Conservation (phyloP, 805 yeast species). For the Cyberlindnera americana region DNA sequence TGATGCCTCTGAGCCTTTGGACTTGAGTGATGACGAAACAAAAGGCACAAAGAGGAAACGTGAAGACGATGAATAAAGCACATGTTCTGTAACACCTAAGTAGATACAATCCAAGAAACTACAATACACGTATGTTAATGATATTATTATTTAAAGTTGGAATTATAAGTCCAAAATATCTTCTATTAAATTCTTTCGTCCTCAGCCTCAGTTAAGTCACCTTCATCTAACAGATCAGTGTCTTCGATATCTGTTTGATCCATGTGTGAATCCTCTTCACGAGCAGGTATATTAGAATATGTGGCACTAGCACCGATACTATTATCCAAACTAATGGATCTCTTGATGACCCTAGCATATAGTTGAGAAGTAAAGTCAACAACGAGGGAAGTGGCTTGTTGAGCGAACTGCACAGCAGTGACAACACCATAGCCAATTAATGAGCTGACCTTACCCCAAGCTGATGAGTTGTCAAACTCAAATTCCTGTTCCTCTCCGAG, state of each 20-base stretch:
- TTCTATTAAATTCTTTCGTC: slow-evolving; percentile 25
- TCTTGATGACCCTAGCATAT: slow-evolving; percentile 12
- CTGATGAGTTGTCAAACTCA: slow-evolving; percentile 61
- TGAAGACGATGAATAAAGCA: slow-evolving; percentile 3
- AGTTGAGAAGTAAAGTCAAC: slow-evolving; percentile 1
- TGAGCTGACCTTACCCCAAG: slow-evolving; percentile 45
- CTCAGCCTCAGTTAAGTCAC: slow-evolving; percentile 27
- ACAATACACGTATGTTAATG: too few species aligned
- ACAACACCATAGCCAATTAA: slow-evolving; percentile 33
- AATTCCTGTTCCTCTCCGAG: slow-evolving; percentile 74
- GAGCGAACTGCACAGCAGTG: slow-evolving; percentile 22
- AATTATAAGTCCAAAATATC: too few species aligned
- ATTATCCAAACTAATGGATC: slow-evolving; percentile 21
- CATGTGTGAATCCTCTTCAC: slow-evolving; percentile 7
- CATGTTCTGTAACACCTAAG: too few species aligned
- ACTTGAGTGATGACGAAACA: slow-evolving; percentile 27
- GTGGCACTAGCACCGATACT: slow-evolving; percentile 1
- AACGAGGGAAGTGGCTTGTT: slow-evolving; percentile 16
- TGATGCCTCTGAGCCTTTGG: slow-evolving; percentile 53
- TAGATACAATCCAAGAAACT: too few species aligned
- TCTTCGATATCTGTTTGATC: slow-evolving; percentile 20
- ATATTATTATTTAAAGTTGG: too few species aligned
- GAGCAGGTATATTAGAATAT: slow-evolving; percentile 13
- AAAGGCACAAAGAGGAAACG: slow-evolving; percentile 17
- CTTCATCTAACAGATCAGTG: slow-evolving; percentile 7